Percentiles rank a stretch among this genome's conserved stretches.
Evolutionary conservation across 2,329 filamentous ascomycete species (phyloP).

Genomic region (Colletotrichum godetiae): DNA sequence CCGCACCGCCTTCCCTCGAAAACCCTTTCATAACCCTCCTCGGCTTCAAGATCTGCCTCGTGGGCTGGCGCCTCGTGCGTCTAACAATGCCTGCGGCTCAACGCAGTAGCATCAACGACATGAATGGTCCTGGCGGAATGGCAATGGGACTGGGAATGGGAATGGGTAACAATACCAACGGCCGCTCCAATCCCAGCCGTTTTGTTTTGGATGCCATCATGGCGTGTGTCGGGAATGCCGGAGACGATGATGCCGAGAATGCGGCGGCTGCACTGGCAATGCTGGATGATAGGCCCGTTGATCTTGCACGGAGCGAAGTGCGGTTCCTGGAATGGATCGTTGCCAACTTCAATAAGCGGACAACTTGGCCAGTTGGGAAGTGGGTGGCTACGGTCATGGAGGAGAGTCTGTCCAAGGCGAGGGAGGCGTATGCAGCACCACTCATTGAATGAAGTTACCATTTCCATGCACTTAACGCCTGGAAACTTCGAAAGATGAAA

Average conservation of each 20-base stretch:
- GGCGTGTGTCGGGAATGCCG: slow-evolving; percentile 6
- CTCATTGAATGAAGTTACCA: neutral
- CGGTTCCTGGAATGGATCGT: slow-evolving; percentile 21
- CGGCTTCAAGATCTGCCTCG: slow-evolving; percentile 24
- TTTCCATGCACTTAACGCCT: neutral
- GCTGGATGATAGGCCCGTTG: slow-evolving; percentile 4
- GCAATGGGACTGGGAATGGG: neutral
- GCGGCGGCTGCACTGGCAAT: slow-evolving; percentile 12
- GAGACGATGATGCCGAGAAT: slow-evolving; percentile 1
- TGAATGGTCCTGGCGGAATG: neutral
- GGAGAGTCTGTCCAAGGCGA: slow-evolving; percentile 18
- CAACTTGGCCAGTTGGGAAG: slow-evolving; percentile 20
- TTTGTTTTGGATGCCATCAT: slow-evolving; percentile 26
- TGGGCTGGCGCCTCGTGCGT: slow-evolving; percentile 21
- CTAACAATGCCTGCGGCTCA: slow-evolving; percentile 21
- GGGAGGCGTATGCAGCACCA: slow-evolving; percentile 8
- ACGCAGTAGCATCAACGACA: neutral
- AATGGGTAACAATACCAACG: neutral
- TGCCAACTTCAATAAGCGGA: slow-evolving; percentile 14
- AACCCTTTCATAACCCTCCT: slow-evolving; percentile 22
- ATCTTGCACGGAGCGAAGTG: slow-evolving; percentile 15
- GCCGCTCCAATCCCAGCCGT: slow-evolving; percentile 17
- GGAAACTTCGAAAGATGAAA: no score
- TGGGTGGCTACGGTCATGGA: slow-evolving; percentile 20
- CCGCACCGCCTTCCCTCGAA: slow-evolving; percentile 14